phyloP scores from a whole-genome alignment of 257 asterid genomes.

The Solanum rostratum region DNA sequence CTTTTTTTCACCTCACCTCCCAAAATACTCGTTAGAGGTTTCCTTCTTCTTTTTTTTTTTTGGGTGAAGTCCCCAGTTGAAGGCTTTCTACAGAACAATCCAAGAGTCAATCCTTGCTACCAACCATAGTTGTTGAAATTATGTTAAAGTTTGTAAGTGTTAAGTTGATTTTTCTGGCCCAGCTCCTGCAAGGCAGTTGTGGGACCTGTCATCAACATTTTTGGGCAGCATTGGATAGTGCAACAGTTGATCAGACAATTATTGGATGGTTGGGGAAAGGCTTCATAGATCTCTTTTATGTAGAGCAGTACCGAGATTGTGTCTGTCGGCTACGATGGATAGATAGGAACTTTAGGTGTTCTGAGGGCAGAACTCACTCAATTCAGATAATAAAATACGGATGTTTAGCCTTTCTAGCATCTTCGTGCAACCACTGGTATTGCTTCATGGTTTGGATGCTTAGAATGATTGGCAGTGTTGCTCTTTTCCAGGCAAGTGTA shows the following conservation, averaged over 20 bases:
- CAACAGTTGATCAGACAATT: neutral
- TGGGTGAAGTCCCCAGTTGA: neutral
- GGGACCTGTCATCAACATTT: neutral
- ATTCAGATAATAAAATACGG: neutral
- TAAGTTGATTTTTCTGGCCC: neutral
- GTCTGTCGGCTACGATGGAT: neutral
- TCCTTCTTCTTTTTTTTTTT: neutral
- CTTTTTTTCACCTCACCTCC: neutral
- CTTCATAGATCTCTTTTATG: neutral
- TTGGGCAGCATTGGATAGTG: neutral
- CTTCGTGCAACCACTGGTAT: neutral
- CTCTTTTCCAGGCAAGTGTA: conserved; percentile 64
- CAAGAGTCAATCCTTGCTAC: neutral
- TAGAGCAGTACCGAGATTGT: neutral
- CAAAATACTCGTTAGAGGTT: neutral
- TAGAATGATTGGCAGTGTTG: neutral
- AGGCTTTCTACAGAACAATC: neutral
- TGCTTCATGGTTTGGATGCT: neutral
- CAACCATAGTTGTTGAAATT: neutral
- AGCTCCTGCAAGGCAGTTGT: neutral
- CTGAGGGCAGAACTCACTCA: neutral
- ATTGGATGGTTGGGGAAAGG: neutral
- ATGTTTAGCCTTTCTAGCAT: neutral
- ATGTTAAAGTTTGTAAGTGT: neutral
- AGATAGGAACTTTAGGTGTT: neutral